These are phyloP conservation scores for Yamadazyma oceani DNA, from an alignment of 1,139 yeast genomes.

Conservation along the genomic window DNA sequence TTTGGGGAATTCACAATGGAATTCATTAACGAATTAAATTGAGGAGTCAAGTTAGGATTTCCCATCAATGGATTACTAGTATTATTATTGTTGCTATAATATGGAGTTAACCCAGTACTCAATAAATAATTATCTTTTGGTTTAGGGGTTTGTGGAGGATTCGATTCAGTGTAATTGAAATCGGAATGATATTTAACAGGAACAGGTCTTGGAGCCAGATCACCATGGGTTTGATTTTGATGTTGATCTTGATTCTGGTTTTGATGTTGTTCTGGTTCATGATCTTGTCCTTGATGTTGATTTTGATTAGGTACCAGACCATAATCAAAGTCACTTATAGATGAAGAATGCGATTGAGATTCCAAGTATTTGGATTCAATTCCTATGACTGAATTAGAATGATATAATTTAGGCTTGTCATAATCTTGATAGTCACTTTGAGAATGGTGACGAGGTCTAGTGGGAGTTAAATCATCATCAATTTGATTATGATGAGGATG, in stretches of 20 bases:
- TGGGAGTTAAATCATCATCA: constrained; percentile 73
- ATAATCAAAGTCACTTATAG: constrained; percentile 14
- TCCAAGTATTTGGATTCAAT: constrained; percentile 24
- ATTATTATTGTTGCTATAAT: not conserved
- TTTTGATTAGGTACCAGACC: constrained; percentile 16
- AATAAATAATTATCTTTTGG: constrained; percentile 31
- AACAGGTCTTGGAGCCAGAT: constrained; percentile 14
- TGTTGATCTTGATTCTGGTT: constrained; percentile 2
- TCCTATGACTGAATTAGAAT: constrained; percentile 33
- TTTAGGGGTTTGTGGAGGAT: constrained; percentile 39
- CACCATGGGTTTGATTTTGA: constrained; percentile 5
- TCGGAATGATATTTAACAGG: constrained; percentile 32
- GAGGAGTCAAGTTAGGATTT: constrained; percentile 38
- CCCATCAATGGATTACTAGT: constrained; percentile 2
- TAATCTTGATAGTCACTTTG: constrained; percentile 5
- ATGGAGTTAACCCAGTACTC: constrained; percentile 37
- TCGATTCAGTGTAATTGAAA: constrained; percentile 15
- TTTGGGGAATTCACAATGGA: constrained; percentile 43
- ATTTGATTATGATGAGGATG: constrained; percentile 22
- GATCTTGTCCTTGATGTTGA: constrained; percentile 11
- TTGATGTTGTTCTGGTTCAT: constrained; percentile 16
- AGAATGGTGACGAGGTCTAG: constrained; percentile 71
- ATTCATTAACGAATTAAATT: constrained; percentile 44
- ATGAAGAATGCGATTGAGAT: constrained; percentile 1
- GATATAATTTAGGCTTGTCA: constrained; percentile 24